A percentile compares a stretch with the other conserved stretches of the same genome.
These are phyloP conservation scores for Lasiodiplodia hormozganensis DNA, from an alignment of 2,329 filamentous ascomycete species.

Conservation along the genomic window DNA sequence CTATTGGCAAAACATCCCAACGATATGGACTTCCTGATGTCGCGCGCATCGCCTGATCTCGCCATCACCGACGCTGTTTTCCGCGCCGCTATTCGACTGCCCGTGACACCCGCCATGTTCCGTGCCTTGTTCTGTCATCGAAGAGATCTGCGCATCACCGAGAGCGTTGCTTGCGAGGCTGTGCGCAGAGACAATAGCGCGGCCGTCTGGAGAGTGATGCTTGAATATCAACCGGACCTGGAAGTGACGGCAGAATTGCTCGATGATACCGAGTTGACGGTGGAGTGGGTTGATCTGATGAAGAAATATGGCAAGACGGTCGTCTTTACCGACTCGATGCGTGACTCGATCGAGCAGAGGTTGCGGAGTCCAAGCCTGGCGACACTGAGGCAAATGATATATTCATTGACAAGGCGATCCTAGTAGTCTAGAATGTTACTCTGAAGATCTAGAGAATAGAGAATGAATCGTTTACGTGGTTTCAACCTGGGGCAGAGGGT, in stretches of 20 bases:
- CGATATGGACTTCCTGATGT: background rate
- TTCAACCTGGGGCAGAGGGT: too few species aligned
- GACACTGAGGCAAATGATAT: background rate
- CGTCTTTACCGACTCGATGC: background rate
- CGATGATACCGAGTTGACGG: background rate
- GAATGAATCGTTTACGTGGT: too few species aligned
- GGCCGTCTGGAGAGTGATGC: background rate
- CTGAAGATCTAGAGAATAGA: too few species aligned
- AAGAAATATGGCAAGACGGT: background rate
- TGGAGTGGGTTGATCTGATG: background rate
- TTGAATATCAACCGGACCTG: background rate
- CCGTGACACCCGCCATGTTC: background rate
- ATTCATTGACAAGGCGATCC: background rate
- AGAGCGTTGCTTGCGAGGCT: background rate
- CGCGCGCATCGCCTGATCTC: background rate
- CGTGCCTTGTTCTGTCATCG: background rate
- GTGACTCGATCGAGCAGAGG: background rate
- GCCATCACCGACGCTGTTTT: background rate
- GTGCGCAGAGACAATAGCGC: background rate
- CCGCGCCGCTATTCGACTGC: background rate
- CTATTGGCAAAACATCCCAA: background rate
- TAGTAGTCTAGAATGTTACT: background rate
- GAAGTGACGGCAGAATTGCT: background rate
- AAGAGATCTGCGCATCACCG: background rate
- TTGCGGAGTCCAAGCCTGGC: background rate